Percentiles rank a stretch among this genome's conserved stretches.
phyloP scores from a whole-genome alignment of 2,329 filamentous ascomycete genomes.

The Fusarium tanahbumbuense region DNA sequence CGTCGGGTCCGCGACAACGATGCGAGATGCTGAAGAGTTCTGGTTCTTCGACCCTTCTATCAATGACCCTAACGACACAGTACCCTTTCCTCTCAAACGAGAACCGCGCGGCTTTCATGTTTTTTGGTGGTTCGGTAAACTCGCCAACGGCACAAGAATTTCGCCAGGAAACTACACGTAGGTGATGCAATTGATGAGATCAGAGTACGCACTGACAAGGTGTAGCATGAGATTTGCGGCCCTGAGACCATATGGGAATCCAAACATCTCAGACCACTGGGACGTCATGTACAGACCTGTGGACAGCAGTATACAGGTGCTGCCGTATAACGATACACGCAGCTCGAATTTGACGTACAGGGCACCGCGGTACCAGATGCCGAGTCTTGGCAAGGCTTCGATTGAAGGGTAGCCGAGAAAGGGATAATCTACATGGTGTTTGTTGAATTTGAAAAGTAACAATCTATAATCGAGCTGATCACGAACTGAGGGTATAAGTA shows the following conservation, averaged over 20 bases:
- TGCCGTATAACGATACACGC: constrained; percentile 47
- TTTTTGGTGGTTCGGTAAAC: constrained; percentile 58
- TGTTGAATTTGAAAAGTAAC: neutral
- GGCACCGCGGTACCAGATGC: constrained; percentile 11
- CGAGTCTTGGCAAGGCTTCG: neutral
- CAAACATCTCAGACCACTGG: constrained; percentile 56
- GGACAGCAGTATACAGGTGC: constrained; percentile 51
- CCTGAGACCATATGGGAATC: constrained; percentile 56
- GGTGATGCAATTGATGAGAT: constrained; percentile 11
- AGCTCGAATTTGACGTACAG: constrained; percentile 43
- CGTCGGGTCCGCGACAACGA: constrained; percentile 57
- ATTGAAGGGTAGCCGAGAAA: neutral
- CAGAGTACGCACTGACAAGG: constrained; percentile 17
- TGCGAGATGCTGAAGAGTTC: constrained; percentile 50
- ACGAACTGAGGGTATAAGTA: neutral
- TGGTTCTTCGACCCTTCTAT: constrained; percentile 51
- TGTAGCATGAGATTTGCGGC: constrained; percentile 56
- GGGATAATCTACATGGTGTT: neutral
- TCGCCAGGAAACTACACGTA: constrained; percentile 56
- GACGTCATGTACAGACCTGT: constrained; percentile 52
- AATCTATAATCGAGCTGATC: neutral
- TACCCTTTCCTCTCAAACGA: constrained; percentile 53
- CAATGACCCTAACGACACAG: constrained; percentile 54
- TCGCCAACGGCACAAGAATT: constrained; percentile 56
- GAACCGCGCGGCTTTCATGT: constrained; percentile 50